Conservation (phyloP, 176 grass and related monocot species). For the Eremochloa ophiuroides region DNA sequence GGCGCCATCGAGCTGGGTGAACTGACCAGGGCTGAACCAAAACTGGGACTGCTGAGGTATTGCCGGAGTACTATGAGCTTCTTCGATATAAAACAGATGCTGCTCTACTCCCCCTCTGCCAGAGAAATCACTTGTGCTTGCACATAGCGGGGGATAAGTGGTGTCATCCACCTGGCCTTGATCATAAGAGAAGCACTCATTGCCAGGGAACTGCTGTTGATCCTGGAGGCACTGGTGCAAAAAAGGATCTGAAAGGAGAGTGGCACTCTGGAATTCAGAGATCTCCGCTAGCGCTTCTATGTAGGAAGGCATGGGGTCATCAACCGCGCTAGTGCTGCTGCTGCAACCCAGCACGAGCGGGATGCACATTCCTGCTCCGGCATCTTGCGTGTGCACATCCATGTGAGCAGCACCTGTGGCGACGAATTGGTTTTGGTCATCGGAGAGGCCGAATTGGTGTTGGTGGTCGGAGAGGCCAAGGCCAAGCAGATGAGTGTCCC, state of each 20-base stretch:
- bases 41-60: slow-evolving; percentile 31
- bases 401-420: background rate
- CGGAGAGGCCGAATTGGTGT: background rate
- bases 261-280: slow-evolving; percentile 28
- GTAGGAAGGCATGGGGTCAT: slow-evolving; percentile 53
- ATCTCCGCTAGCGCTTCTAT: slow-evolving; percentile 26
- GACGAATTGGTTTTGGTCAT: slow-evolving; percentile 8
- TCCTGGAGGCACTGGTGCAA: slow-evolving; percentile 35
- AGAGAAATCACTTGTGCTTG: background rate
- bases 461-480: background rate
- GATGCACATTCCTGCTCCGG: background rate
- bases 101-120: background rate
- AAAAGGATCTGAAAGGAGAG: slow-evolving; percentile 33
- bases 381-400: slow-evolving; percentile 1
- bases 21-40: slow-evolving; percentile 26
- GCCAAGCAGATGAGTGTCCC: background rate
- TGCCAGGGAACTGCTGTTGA: slow-evolving; percentile 7
- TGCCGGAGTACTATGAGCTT: slow-evolving; percentile 3
- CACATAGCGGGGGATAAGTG: background rate
- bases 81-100: background rate
- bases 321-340: slow-evolving; percentile 33
- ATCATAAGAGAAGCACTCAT: background rate
- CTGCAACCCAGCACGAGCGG: slow-evolving; percentile 15
- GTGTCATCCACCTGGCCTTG: slow-evolving; percentile 13
- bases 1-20: slow-evolving; percentile 9